phyloP scores from a whole-genome alignment of 768 basidiomycete species.

The Boletus pseudo-olivaceus region DNA sequence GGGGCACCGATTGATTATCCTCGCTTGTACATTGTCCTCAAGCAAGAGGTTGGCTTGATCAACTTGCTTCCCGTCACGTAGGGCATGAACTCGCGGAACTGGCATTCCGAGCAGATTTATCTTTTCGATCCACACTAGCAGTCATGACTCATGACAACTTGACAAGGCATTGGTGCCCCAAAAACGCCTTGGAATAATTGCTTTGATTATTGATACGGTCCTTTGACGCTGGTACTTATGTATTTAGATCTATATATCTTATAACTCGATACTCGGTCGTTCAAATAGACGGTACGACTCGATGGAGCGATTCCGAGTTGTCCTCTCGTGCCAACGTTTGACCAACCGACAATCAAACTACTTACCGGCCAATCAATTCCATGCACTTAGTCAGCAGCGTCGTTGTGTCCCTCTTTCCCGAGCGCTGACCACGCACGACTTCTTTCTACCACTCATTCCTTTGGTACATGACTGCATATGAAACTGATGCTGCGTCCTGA shows the following conservation, averaged over 20 bases:
- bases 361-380: not conserved
- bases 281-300: too few relatives aligned
- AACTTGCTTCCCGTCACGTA: too few relatives aligned
- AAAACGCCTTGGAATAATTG: not conserved
- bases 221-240: not conserved
- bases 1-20: too few relatives aligned
- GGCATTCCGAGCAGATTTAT: not conserved
- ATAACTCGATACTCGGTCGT: not conserved
- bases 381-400: slow-evolving; percentile 21
- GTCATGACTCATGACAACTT: too few relatives aligned
- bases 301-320: too few relatives aligned
- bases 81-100: not conserved
- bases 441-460: slow-evolving; percentile 3
- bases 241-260: not conserved
- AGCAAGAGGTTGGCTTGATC: not conserved
- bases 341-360: too few relatives aligned
- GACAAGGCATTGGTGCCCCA: not conserved
- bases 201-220: not conserved
- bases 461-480: slow-evolving; percentile 47
- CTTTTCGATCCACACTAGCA: too few relatives aligned
- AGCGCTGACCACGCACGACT: not conserved
- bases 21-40: not conserved
- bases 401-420: not conserved
- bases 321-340: too few relatives aligned
- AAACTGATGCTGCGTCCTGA: slow-evolving; percentile 78